These are phyloP conservation scores for Fraxinus velutina DNA, from an alignment of 305 asterid genomes.

Conservation along the genomic window DNA sequence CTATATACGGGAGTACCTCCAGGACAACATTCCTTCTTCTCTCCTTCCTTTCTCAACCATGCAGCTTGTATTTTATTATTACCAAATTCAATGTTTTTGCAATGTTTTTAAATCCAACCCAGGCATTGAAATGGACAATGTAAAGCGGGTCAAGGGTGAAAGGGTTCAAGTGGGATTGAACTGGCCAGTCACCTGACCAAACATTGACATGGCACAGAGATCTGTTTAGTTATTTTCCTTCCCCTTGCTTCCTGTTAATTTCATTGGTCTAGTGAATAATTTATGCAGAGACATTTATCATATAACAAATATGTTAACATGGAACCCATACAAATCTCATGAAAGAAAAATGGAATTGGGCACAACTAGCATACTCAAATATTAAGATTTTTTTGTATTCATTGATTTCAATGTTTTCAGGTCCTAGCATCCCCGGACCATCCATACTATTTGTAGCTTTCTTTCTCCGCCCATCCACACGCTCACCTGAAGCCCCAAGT, in stretches of 20 bases:
- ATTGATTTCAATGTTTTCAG: background rate
- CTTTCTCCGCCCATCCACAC: background rate
- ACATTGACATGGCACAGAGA: background rate
- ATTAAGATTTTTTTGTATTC: background rate
- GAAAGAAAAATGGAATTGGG: background rate
- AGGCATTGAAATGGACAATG: background rate
- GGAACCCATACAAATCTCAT: background rate
- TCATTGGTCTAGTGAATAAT: background rate
- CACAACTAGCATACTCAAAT: background rate
- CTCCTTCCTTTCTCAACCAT: background rate
- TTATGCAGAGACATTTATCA: background rate
- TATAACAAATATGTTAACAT: background rate
- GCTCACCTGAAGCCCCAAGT: background rate
- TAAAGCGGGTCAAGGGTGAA: background rate
- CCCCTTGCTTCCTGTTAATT: background rate
- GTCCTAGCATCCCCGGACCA: background rate
- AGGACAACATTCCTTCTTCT: background rate
- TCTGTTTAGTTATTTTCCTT: background rate
- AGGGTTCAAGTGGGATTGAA: background rate
- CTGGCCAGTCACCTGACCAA: background rate
- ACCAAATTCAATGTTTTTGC: background rate
- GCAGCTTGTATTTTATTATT: background rate
- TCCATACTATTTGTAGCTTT: background rate
- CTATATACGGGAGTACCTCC: background rate
- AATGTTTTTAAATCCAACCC: background rate